Conservation (phyloP, 768 basidiomycete genomes). For the Lyophyllum semitale region DNA sequence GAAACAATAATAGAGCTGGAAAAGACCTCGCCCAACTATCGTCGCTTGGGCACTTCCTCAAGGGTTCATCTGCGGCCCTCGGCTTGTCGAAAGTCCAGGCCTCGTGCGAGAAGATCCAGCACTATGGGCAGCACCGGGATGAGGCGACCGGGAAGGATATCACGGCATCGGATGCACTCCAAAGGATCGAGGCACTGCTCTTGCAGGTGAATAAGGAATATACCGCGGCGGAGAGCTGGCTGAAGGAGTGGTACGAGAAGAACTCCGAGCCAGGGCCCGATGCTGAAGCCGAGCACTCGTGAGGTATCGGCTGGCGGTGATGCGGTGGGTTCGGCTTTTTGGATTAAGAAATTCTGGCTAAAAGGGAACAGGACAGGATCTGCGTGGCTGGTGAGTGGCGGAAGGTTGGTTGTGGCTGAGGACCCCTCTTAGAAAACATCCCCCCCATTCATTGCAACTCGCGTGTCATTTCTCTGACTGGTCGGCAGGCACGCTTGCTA, state of each 20-base stretch:
- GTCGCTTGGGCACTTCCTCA: conserved; percentile 88
- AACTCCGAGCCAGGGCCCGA: conserved; percentile 6
- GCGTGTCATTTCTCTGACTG: neutral
- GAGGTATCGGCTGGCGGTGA: neutral
- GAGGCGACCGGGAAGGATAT: conserved; percentile 49
- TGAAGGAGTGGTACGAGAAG: conserved; percentile 49
- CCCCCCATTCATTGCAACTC: neutral
- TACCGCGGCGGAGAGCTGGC: conserved; percentile 63
- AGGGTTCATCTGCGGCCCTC: conserved; percentile 94
- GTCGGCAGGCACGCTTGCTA: neutral
- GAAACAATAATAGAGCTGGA: conserved; percentile 37
- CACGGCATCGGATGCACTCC: conserved; percentile 50
- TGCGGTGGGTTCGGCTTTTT: neutral
- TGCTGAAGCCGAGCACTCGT: neutral
- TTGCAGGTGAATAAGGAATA: conserved; percentile 68
- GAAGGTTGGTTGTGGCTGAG: neutral
- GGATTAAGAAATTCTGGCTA: neutral
- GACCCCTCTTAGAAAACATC: neutral
- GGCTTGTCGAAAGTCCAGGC: conserved; percentile 81
- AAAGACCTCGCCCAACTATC: conserved; percentile 71
- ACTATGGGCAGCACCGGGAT: conserved; percentile 74
- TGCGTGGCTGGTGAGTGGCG: neutral
- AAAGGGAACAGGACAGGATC: neutral
- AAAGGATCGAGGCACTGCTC: conserved; percentile 58
- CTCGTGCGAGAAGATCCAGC: conserved; percentile 90